Base-by-base conservation (phyloP, 352 stramenopile genomes). In the Aphanomyces euteiches region DNA sequence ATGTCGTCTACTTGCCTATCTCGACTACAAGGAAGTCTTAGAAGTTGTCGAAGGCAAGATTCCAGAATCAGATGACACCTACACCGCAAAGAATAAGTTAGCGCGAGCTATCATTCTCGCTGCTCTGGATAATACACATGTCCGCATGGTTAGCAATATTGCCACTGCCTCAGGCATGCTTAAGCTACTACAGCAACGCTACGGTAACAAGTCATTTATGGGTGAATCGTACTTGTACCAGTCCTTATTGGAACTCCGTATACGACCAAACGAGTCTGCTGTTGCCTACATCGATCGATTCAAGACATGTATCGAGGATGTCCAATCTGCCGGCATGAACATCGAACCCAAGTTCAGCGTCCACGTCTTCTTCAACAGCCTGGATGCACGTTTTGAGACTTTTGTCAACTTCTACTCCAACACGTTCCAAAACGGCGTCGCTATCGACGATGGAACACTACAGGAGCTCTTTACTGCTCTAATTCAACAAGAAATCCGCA, bases 1-100 rank as follows among this genome's bases (percentile, higher is more conserved):
- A 53, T 53, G 45, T n/a, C 45, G 45, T n/a, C 45, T 53, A 53
- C n/a, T 53, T 53, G 45, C 45, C 13, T 53, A 53, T n/a, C 45
- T 53, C n/a, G 45, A 53, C 13, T n/a, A n/a, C 45, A 53, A 53
- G n/a, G 45, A 53, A 53, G 45, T 53, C 45, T 53, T 53, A 15
- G 45, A 53, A n/a, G 45, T 53, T 53, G 45, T 53, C n/a, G n/a
- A 53, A n/a, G 45, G 45, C 13, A 53, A 15, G 13, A 1, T 53
- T n/a, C 13, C 45, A 53, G 13, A 15, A 15, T 15, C 13, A 19
- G n/a, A 53, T 53, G 45, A 53, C 13, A 19, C 13, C 45, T 53
- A 53, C 45, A 53, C 45, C 13, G 13, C 45, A 2, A 53, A 53
- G 45, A 53, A 53, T 53, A 15, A 19, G 1, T n/a, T n/a, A 15